phyloP scores from a whole-genome alignment of 345 rosid genomes.

The Eucalyptus pauciflora region DNA sequence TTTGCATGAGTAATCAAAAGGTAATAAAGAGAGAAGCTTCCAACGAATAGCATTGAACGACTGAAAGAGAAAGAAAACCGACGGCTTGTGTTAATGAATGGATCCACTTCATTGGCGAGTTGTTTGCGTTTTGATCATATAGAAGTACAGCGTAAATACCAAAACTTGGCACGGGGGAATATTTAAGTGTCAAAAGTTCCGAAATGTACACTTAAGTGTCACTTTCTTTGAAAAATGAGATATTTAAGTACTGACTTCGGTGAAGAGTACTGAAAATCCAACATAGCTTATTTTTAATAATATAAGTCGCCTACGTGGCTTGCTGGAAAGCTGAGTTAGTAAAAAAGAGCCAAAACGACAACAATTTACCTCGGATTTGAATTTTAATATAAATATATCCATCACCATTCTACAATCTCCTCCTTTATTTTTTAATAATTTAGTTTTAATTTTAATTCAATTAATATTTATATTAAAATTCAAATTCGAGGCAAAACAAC shows the following conservation, averaged over 20 bases:
- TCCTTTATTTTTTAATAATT: too few species aligned
- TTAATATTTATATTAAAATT: too few species aligned
- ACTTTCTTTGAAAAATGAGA: too few species aligned
- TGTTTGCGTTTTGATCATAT: background rate
- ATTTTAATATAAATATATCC: too few species aligned
- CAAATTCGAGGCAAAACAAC: too few species aligned
- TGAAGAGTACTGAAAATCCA: fast-evolving
- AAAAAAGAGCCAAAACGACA: too few species aligned
- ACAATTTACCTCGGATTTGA: background rate
- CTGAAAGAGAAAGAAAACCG: background rate
- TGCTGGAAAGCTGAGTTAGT: fast-evolving
- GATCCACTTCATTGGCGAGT: background rate
- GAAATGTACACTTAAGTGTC: fast-evolving
- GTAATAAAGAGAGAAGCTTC: background rate
- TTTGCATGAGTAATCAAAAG: too few species aligned
- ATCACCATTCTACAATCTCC: fast-evolving
- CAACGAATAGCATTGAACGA: background rate
- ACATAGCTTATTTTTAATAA: too few species aligned
- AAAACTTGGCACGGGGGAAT: fast-evolving
- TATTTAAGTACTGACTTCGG: fast-evolving
- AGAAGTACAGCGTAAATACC: fast-evolving
- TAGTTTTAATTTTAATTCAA: too few species aligned
- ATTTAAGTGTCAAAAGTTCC: too few species aligned
- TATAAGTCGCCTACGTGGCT: too few species aligned
- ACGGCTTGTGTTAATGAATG: background rate